Conservation (phyloP, 2,329 filamentous ascomycete species). For the Fusarium sp. region DNA sequence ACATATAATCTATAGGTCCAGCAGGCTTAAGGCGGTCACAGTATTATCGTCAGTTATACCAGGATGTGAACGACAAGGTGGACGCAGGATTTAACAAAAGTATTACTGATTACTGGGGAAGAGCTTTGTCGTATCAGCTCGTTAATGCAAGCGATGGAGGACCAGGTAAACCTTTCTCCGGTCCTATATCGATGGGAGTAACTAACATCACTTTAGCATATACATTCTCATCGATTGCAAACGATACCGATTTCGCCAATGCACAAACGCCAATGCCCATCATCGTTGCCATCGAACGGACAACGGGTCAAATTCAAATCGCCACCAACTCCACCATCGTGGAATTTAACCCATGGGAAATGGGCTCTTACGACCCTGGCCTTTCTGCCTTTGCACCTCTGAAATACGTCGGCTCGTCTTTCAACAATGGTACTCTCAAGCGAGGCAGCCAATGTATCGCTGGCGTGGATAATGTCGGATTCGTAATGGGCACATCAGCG, state of each 20-base stretch:
- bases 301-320: constrained; percentile 70
- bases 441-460: constrained; percentile 71
- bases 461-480: constrained; percentile 87
- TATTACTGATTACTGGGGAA: constrained; percentile 85
- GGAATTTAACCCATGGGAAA: constrained; percentile 84
- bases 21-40: constrained; percentile 2
- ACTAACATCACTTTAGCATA: constrained; percentile 58
- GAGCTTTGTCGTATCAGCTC: constrained; percentile 81
- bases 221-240: constrained; percentile 77
- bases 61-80: constrained; percentile 70
- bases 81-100: constrained; percentile 71
- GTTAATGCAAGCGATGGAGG: constrained; percentile 79
- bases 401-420: constrained; percentile 81
- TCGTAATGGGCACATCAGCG: constrained; percentile 86
- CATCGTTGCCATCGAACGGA: constrained; percentile 75
- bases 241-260: constrained; percentile 68
- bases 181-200: too few relatives aligned
- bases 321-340: constrained; percentile 75
- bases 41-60: constrained; percentile 72
- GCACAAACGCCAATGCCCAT: constrained; percentile 79
- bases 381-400: constrained; percentile 78
- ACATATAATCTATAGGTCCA: constrained; percentile 18
- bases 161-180: constrained; percentile 42
- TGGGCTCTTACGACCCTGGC: constrained; percentile 81
- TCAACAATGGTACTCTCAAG: constrained; percentile 67